These are phyloP conservation scores for Penicillium hesseltinei DNA, from an alignment of 2,329 filamentous ascomycete genomes.

Conservation along the genomic window DNA sequence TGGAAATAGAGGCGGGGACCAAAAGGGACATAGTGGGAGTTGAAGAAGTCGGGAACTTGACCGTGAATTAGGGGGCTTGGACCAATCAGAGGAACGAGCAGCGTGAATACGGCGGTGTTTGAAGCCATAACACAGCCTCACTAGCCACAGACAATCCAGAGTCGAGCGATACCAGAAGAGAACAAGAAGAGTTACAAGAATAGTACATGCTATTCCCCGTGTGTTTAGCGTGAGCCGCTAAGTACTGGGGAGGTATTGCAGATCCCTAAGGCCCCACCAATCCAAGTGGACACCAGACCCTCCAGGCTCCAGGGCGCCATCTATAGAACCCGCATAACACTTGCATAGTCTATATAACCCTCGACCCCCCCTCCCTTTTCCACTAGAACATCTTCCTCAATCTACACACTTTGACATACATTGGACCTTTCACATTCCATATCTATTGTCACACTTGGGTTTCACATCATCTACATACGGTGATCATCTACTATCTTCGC, in stretches of 20 bases:
- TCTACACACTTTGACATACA: not conserved
- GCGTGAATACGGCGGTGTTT: slow-evolving; percentile 14
- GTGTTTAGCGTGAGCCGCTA: not conserved
- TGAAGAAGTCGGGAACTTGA: not conserved
- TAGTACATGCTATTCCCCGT: not conserved
- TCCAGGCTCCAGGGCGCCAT: slow-evolving; percentile 17
- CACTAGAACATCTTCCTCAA: not conserved
- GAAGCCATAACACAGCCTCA: slow-evolving; percentile 16
- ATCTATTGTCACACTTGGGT: not conserved
- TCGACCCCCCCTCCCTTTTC: not conserved
- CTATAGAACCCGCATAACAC: slow-evolving; percentile 4
- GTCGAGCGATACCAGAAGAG: not conserved
- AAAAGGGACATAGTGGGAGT: not conserved
- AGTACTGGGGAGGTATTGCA: slow-evolving; percentile 9
- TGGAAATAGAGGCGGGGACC: not conserved
- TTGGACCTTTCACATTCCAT: not conserved
- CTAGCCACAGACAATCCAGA: slow-evolving; percentile 9
- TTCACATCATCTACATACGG: slow-evolving; percentile 7
- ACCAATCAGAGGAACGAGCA: slow-evolving; percentile 14
- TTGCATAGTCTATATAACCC: slow-evolving; percentile 2
- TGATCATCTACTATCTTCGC: slow-evolving; percentile 16
- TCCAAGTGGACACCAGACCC: not conserved
- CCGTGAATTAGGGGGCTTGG: not conserved
- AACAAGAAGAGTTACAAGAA: not conserved
- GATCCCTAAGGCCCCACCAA: not conserved